Base-by-base conservation (phyloP, 1,139 yeast species). In the Diutina mesorugosa region DNA sequence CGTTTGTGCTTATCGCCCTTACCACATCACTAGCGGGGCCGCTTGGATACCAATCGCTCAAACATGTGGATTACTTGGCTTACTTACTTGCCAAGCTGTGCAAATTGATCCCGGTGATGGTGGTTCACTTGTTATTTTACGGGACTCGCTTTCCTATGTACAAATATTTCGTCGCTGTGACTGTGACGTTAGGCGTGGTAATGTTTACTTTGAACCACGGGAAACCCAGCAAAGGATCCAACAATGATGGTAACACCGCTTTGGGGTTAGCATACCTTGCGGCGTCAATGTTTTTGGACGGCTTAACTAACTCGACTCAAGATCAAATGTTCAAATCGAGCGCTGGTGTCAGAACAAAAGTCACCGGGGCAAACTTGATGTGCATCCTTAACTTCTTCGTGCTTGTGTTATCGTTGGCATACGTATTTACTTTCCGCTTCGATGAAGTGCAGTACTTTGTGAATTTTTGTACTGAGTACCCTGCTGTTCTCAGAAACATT, bases 261-360 rank as follows among this genome's bases (percentile, higher is more conserved):
- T 64, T 80, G 45, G 99, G 99, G 0, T 68, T 88, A 62, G 62
- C 69, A 0, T 79, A 86, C 57, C 74, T 93, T 52, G 64, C 74
- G 0, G 70, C 74, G 1, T 87, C 95, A 51, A 78, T 93, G 71
- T 68, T 93, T 16, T 74, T 93, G 50, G 99, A 93, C 67, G 99
- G 99, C 0, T 73, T 91, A 59, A 90, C 96, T 38, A 93, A 91
- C 69, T 88, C 97, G 4, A 86, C 96, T 0, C 99, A 93, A 68
- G 99, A 93, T 68, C 84, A 86, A 57, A 72, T 93, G 67, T 87
- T 93, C 64, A 80, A 79, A 59, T 63, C 70, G 32, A 67, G 66
- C 54, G 57, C 60, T 29, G 55, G 59, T 21, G 55, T 57, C 6
- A 60, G 59, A 29, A 57, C 57, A 45, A 32, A 51, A 35, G 58